phyloP scores from a whole-genome alignment of 345 rosid genomes.

The Euphorbia lathyris region DNA sequence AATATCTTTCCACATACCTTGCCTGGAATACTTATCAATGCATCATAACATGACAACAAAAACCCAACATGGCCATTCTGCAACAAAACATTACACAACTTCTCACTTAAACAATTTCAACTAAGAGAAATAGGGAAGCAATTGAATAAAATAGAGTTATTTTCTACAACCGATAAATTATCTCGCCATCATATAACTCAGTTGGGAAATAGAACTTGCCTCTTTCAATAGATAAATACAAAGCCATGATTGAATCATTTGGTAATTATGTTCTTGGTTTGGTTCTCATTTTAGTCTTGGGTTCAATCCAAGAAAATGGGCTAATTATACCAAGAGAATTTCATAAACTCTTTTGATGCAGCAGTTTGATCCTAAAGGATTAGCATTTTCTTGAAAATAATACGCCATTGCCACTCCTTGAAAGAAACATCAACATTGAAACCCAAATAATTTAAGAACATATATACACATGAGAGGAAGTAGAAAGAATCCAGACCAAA shows the following conservation, averaged over 20 bases:
- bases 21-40: constrained; percentile 78
- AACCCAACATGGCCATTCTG: constrained; percentile 95
- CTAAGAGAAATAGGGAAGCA: too few species aligned
- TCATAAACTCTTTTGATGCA: constrained; percentile 28
- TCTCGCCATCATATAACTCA: constrained; percentile 94
- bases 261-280: constrained; percentile 39
- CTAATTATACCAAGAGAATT: constrained; percentile 25
- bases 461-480: too few species aligned
- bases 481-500: too few species aligned
- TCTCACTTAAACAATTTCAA: constrained; percentile 6
- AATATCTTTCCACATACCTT: constrained; percentile 45
- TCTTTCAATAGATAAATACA: constrained; percentile 79
- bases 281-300: constrained; percentile 33
- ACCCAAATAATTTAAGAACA: too few species aligned
- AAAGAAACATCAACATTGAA: constrained; percentile 72
- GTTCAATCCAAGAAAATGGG: constrained; percentile 47
- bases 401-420: constrained; percentile 60
- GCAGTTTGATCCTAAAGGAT: constrained; percentile 31
- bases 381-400: constrained; percentile 36
- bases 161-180: constrained; percentile 27
- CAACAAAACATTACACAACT: neutral
- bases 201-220: constrained; percentile 89
- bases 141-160: too few species aligned
- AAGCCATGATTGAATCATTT: constrained; percentile 67
- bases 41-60: constrained; percentile 95